These are phyloP conservation scores for Tilletia caries DNA, from an alignment of 1,284 basidiomycete species.

Conservation along the genomic window DNA sequence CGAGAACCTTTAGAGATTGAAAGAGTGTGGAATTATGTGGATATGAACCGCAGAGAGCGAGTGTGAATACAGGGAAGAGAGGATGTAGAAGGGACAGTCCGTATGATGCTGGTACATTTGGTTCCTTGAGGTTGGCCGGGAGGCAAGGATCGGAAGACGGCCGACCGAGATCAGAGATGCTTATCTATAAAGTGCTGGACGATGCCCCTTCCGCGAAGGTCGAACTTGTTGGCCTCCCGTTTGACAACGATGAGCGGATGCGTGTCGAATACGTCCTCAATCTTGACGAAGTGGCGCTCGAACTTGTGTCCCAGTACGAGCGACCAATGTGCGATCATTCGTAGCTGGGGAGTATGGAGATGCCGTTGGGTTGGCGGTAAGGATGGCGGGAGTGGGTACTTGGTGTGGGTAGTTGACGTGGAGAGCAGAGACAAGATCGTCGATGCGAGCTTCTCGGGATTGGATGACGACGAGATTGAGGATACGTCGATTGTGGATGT, in stretches of 20 bases:
- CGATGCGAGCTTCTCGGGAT: background rate
- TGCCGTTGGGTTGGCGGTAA: background rate
- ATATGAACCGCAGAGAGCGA: no score
- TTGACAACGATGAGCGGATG: slow-evolving; percentile 5
- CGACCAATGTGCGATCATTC: background rate
- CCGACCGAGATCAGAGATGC: background rate
- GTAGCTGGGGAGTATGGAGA: background rate
- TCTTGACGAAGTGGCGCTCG: slow-evolving; percentile 6
- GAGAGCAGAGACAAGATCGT: background rate
- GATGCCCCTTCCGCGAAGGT: background rate
- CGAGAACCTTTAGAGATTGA: background rate
- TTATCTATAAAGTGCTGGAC: slow-evolving; percentile 5
- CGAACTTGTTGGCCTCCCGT: background rate
- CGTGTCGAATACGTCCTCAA: slow-evolving; percentile 3
- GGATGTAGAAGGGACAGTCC: no score
- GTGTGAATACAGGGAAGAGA: no score
- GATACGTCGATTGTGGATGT: background rate
- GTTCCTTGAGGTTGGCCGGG: no score
- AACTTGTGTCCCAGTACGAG: background rate
- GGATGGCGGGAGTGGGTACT: background rate
- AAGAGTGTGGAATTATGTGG: background rate
- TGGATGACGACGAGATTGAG: background rate
- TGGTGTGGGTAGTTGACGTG: background rate
- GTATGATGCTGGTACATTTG: no score
- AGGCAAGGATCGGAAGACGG: no score